phyloP scores from a whole-genome alignment of 805 yeast species.

The Saccharomycopsis sp. region DNA sequence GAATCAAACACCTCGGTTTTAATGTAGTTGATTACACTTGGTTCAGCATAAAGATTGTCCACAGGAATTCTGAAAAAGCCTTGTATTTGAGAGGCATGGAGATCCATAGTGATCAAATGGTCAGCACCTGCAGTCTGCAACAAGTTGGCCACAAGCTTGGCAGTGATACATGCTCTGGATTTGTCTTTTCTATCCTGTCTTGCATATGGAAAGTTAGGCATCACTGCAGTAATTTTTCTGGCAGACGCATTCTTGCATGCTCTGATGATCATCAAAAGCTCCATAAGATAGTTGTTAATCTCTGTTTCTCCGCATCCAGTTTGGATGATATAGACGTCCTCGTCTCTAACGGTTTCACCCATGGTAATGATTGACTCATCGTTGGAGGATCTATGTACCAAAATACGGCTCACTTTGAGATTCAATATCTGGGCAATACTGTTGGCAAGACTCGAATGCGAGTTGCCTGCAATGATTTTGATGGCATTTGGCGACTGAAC shows the following conservation, averaged over 20 bases:
- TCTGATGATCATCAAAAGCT: constrained; percentile 79
- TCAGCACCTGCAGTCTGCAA: constrained; percentile 91
- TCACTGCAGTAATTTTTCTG: constrained; percentile 85
- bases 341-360: constrained; percentile 85
- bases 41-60: constrained; percentile 93
- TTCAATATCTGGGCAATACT: constrained; percentile 61
- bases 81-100: constrained; percentile 96
- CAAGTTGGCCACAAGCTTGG: constrained; percentile 87
- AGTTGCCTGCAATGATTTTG: constrained; percentile 17
- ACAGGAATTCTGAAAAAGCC: constrained; percentile 95
- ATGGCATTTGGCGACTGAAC: constrained; percentile 16
- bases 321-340: constrained; percentile 79
- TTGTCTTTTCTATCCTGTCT: constrained; percentile 97
- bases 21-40: constrained; percentile 78
- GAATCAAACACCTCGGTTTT: constrained; percentile 42
- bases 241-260: constrained; percentile 97
- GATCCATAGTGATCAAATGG: constrained; percentile 93
- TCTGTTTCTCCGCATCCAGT: constrained; percentile 73
- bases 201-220: constrained; percentile 95
- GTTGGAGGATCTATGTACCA: constrained; percentile 80
- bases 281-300: constrained; percentile 82
- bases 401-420: constrained; percentile 62
- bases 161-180: constrained; percentile 93
- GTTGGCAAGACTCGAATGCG: constrained; percentile 75
- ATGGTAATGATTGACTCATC: constrained; percentile 84